Evolutionary conservation across 257 asterid genomes (phyloP), one percentile per base, ranked within the genome.

Genomic region (Echium plantagineum): DNA sequence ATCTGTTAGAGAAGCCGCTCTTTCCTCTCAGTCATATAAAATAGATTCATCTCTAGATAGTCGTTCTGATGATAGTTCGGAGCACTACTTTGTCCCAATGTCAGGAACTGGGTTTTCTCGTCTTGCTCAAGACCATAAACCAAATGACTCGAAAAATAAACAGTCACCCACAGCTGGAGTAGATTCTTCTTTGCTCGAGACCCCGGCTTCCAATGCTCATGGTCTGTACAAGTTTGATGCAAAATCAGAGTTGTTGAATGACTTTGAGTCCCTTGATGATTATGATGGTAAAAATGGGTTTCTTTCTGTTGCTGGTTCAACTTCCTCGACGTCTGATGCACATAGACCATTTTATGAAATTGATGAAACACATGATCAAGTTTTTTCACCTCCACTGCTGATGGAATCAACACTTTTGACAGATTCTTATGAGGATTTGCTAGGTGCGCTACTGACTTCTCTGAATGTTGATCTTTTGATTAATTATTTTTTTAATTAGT

Each of bases 1-100:
- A 82, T 84, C 96, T 59, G 96, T 91, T 64, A 79, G 98, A 77
- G 94, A 83, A 82, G 96, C 98, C 75, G 98, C 95, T 64, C 93
- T 85, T 69, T 65, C 78, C 58, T 77, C 83, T 62, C 85, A 73
- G 73, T 59, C 77, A 21, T 67, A 77, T 78, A 75, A 78, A 78
- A 63, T 64, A 49, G 96, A 82, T 52, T 80, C 90, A 65, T 88
- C 95, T 54, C 90, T 70, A 60, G 98, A 84, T 66, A 84, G 87
- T 71, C 94, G 78, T 65, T 83, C 94, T 74, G 89, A 84, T 81
- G 95, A 88, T 69, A 74, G 89, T 75, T 82, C 87, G 17, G 97
- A 84, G 75, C 99, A 93, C 81, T 84, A 71, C 81, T 93, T 89
- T 75, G 87, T 86, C 62, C 94, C 97, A 0, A 76, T 84, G 61